A percentile compares a stretch with the other conserved stretches of the same genome.
phyloP scores from a whole-genome alignment of 1,139 yeast species.

The Lodderomyces margitis region DNA sequence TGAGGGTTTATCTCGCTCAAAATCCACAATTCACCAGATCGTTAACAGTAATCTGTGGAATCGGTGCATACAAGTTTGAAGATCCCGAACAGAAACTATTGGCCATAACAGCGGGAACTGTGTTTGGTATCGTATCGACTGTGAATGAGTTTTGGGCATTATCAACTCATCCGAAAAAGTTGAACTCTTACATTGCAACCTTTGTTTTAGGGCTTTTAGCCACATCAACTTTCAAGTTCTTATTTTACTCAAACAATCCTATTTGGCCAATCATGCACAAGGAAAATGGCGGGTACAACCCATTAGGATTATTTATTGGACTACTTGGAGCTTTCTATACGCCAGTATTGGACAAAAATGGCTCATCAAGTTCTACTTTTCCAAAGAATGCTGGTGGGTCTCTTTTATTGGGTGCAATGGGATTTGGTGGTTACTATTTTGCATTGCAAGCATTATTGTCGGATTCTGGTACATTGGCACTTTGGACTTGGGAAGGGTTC shows the following conservation, averaged over 20 bases:
- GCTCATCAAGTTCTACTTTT: slow-evolving; percentile 2
- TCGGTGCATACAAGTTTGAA: slow-evolving; percentile 69
- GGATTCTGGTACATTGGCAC: slow-evolving; percentile 79
- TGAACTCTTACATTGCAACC: slow-evolving; percentile 56
- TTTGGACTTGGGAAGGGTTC: slow-evolving; percentile 95
- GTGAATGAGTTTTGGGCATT: slow-evolving; percentile 53
- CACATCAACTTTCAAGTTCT: slow-evolving; percentile 73
- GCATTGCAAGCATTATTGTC: slow-evolving; percentile 71
- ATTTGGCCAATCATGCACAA: slow-evolving; percentile 93
- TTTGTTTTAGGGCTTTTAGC: slow-evolving; percentile 70
- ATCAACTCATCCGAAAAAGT: slow-evolving; percentile 39
- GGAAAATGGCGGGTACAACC: slow-evolving; percentile 83
- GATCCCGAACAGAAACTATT: slow-evolving; percentile 71
- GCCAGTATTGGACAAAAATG: slow-evolving; percentile 17
- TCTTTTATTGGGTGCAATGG: slow-evolving; percentile 54
- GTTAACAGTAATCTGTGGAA: slow-evolving; percentile 62
- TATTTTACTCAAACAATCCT: slow-evolving; percentile 84
- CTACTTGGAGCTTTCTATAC: slow-evolving; percentile 60
- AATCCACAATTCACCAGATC: slow-evolving; percentile 51
- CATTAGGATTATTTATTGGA: slow-evolving; percentile 66
- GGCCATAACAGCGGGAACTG: slow-evolving; percentile 64
- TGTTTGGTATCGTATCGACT: slow-evolving; percentile 61
- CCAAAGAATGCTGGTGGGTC: slow-evolving; percentile 30
- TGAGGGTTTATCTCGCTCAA: slow-evolving; percentile 37
- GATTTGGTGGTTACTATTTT: slow-evolving; percentile 76